Percentiles rank a stretch among this genome's conserved stretches.
Evolutionary conservation across 495 filamentous ascomycete genomes (phyloP).

Genomic region (Tuber melanosporum): DNA sequence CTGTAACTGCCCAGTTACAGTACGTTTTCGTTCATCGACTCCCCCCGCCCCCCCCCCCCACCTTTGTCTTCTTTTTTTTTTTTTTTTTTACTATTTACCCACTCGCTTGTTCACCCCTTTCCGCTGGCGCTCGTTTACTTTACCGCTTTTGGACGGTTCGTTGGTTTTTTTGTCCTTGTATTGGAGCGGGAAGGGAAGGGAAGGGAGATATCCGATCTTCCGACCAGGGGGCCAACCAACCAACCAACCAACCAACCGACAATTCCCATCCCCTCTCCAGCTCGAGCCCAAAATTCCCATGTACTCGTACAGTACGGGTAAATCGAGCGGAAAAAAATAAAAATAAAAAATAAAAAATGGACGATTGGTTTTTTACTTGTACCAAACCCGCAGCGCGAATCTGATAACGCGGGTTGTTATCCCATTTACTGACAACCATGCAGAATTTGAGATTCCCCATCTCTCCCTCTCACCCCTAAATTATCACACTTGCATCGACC

Average conservation of each 20-base stretch:
- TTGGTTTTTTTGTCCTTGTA: no score
- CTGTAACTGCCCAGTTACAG: background rate
- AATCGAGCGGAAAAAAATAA: background rate
- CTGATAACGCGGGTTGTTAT: background rate
- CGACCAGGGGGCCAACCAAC: background rate
- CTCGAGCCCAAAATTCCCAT: background rate
- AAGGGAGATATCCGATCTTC: background rate
- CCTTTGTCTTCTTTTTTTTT: background rate
- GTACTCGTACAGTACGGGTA: no score
- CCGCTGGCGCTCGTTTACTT: background rate
- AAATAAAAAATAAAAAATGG: background rate
- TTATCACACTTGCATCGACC: background rate
- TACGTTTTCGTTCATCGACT: background rate
- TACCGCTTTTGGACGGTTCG: background rate
- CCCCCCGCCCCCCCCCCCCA: no score
- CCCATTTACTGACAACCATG: background rate
- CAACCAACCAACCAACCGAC: background rate
- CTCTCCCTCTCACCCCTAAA: background rate
- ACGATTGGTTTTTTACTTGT: background rate
- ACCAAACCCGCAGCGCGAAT: background rate
- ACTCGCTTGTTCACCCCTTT: background rate
- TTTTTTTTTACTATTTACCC: background rate
- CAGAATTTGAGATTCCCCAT: background rate
- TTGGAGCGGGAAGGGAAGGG: no score
- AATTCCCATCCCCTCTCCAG: background rate